A percentile compares a stretch with the other conserved stretches of the same genome.
These are phyloP conservation scores for Verbascum thapsus DNA, from an alignment of 257 asterid genomes.

Conservation along the genomic window DNA sequence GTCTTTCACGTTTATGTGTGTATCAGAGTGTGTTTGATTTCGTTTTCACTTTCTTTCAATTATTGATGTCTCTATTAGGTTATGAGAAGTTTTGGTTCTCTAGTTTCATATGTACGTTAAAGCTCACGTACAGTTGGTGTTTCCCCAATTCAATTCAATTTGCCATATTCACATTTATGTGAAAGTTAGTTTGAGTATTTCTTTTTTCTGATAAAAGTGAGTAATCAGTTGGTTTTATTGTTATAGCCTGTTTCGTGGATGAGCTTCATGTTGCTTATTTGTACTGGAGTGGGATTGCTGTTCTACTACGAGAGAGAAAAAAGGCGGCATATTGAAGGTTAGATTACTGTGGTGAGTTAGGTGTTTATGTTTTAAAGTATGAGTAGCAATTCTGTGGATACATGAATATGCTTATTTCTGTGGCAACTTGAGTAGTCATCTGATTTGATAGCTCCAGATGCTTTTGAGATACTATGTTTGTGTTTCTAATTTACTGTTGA, in stretches of 20 bases:
- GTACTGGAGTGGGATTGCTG: constrained; percentile 82
- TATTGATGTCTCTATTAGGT: constrained; percentile 16
- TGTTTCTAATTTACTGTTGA: no score
- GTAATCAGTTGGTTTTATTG: not conserved
- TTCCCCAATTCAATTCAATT: no score
- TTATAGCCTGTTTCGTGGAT: constrained; percentile 86
- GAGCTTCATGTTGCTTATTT: constrained; percentile 76
- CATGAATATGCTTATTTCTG: constrained; percentile 1
- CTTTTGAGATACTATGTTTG: no score
- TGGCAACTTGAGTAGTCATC: constrained; percentile 4
- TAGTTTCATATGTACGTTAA: no score
- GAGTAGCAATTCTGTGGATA: not conserved
- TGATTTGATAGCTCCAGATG: constrained; percentile 1
- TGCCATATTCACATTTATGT: no score
- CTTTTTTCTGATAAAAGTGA: constrained; percentile 3
- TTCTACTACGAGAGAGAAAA: constrained; percentile 84
- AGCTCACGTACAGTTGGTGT: no score
- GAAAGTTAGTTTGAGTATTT: not conserved
- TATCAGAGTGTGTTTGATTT: no score
- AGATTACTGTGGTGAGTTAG: constrained; percentile 66
- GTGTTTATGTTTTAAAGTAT: constrained; percentile 25
- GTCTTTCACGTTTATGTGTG: no score
- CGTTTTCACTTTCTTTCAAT: not conserved
- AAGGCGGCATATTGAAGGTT: constrained; percentile 81
- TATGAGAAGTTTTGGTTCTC: not conserved